Evolutionary conservation across 2,329 filamentous ascomycete species (phyloP).

Genomic region (Diplodia sapinea): DNA sequence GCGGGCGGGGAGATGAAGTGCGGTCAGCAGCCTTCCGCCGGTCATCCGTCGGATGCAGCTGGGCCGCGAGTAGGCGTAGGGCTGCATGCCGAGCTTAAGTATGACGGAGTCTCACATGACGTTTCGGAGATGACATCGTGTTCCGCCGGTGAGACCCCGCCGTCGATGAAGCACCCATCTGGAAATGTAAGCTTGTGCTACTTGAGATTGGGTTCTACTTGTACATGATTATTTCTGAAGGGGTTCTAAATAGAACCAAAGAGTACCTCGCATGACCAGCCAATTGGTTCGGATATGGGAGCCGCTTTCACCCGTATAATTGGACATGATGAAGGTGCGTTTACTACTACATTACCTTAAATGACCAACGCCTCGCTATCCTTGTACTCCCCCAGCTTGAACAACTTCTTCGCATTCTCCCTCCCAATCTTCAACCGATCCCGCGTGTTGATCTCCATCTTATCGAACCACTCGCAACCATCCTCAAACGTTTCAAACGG

Average conservation of each 20-base stretch:
- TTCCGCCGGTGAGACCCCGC: too few relatives aligned
- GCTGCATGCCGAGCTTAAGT: too few relatives aligned
- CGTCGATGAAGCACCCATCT: too few relatives aligned
- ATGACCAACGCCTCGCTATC: slow-evolving; percentile 34
- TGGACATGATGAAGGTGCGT: not conserved
- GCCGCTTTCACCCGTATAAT: not conserved
- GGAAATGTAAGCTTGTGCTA: too few relatives aligned
- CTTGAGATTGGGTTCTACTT: too few relatives aligned
- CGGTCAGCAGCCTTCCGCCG: slow-evolving; percentile 1
- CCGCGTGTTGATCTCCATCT: slow-evolving; percentile 4
- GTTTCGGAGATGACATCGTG: not conserved
- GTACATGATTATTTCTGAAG: too few relatives aligned
- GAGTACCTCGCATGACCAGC: too few relatives aligned
- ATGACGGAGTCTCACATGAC: not conserved
- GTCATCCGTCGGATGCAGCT: slow-evolving; percentile 6
- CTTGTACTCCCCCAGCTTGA: slow-evolving; percentile 40
- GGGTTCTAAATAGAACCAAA: too few relatives aligned
- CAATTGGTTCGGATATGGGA: not conserved
- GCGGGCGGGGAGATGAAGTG: not conserved
- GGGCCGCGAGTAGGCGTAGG: slow-evolving; percentile 13
- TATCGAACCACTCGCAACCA: slow-evolving; percentile 41
- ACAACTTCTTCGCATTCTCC: slow-evolving; percentile 55
- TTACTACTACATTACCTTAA: not conserved
- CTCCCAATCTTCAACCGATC: slow-evolving; percentile 50
- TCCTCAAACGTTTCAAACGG: slow-evolving; percentile 39